Conservation (phyloP, 495 filamentous ascomycete species). For the Evernia prunastri region DNA sequence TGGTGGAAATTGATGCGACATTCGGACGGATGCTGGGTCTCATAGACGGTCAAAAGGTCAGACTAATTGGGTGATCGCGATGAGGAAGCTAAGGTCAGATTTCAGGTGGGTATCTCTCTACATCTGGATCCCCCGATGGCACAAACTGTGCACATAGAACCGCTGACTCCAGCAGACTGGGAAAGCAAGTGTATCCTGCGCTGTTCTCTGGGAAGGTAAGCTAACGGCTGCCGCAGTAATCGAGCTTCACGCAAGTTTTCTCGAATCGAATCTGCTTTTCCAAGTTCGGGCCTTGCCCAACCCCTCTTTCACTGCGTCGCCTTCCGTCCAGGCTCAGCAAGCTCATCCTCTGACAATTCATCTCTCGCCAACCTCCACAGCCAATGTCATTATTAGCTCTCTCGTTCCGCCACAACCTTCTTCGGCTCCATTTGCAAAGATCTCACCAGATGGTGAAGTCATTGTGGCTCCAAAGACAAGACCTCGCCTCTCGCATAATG, state of each 20-base stretch:
- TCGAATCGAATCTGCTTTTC: slow-evolving; percentile 86
- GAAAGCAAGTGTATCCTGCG: slow-evolving; percentile 50
- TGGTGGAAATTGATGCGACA: slow-evolving; percentile 83
- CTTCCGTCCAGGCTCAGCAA: slow-evolving; percentile 39
- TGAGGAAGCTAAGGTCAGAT: slow-evolving; percentile 14
- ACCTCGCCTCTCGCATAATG: slow-evolving; percentile 49
- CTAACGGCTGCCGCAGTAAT: slow-evolving; percentile 54
- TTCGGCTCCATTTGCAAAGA: slow-evolving; percentile 76
- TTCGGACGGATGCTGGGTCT: slow-evolving; percentile 80
- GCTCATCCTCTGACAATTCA: slow-evolving; percentile 84
- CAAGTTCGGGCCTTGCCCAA: slow-evolving; percentile 92
- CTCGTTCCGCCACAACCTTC: slow-evolving; percentile 63
- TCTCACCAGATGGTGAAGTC: slow-evolving; percentile 88
- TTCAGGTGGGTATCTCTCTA: slow-evolving; percentile 57
- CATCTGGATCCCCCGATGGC: slow-evolving; percentile 86
- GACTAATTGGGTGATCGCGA: slow-evolving; percentile 13
- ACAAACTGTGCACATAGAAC: slow-evolving; percentile 92
- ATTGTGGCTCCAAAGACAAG: slow-evolving; percentile 89
- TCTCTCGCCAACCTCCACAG: slow-evolving; percentile 90
- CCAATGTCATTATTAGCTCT: slow-evolving; percentile 79
- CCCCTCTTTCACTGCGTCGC: slow-evolving; percentile 52
- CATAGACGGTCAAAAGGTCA: slow-evolving; percentile 77
- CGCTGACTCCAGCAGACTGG: slow-evolving; percentile 91
- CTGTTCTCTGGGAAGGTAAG: not conserved
- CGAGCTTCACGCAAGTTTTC: slow-evolving; percentile 87